Evolutionary conservation across 2,329 filamentous ascomycete species (phyloP).

Genomic region (Leptodontidium sp.): DNA sequence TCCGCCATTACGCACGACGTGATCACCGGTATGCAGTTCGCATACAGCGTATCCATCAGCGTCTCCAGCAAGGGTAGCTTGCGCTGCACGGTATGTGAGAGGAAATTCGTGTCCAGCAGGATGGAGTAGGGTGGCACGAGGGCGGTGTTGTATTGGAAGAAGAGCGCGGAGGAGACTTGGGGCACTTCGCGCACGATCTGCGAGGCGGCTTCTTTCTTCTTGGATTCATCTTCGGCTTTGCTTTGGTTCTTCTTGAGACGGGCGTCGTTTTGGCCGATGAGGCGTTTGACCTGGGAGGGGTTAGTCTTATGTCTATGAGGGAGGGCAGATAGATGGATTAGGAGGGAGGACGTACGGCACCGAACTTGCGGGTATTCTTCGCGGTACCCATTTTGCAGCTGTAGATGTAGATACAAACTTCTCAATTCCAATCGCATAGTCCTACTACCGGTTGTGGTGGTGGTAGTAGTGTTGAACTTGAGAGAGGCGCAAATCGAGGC

Average conservation of each 20-base stretch:
- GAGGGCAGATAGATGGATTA: neutral
- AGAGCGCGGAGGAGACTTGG: slow-evolving; percentile 83
- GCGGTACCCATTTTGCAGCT: slow-evolving; percentile 77
- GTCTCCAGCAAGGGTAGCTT: slow-evolving; percentile 88
- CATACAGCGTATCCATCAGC: slow-evolving; percentile 94
- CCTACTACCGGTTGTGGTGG: slow-evolving; percentile 31
- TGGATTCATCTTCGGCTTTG: slow-evolving; percentile 68
- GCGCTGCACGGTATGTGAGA: slow-evolving; percentile 87
- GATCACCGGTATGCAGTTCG: slow-evolving; percentile 88
- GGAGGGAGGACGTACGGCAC: slow-evolving; percentile 56
- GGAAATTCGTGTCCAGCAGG: slow-evolving; percentile 85
- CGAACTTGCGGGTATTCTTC: slow-evolving; percentile 94
- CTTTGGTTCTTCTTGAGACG: slow-evolving; percentile 82
- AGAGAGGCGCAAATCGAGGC: neutral
- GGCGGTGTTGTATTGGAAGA: slow-evolving; percentile 89
- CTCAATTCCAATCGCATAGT: neutral
- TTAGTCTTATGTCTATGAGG: slow-evolving; percentile 25
- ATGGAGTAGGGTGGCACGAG: slow-evolving; percentile 79
- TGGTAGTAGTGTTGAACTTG: neutral
- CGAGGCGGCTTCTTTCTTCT: slow-evolving; percentile 60
- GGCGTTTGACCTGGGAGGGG: slow-evolving; percentile 68
- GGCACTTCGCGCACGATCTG: slow-evolving; percentile 81
- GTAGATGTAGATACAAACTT: neutral
- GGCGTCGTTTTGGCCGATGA: slow-evolving; percentile 83
- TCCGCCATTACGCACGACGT: slow-evolving; percentile 79